phyloP scores from a whole-genome alignment of 2,329 filamentous ascomycete genomes.

The Aspergillus clavatus region DNA sequence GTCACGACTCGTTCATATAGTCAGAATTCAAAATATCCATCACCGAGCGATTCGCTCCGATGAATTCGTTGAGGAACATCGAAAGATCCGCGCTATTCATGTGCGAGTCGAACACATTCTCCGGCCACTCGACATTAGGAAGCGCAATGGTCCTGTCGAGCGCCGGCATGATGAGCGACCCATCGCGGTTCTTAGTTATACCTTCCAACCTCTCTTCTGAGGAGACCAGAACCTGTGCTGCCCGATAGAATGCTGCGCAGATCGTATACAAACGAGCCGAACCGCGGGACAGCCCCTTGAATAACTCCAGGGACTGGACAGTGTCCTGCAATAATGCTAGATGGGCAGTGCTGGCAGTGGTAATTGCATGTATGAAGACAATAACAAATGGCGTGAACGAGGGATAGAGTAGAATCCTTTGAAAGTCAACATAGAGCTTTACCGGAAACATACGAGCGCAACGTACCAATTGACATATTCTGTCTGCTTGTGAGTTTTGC shows the following conservation, averaged over 20 bases:
- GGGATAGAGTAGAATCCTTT: constrained; percentile 22
- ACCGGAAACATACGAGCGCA: not conserved
- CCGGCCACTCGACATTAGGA: constrained; percentile 22
- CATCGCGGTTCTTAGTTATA: constrained; percentile 19
- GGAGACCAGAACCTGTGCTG: constrained; percentile 21
- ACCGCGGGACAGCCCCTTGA: constrained; percentile 19
- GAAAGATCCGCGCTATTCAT: constrained; percentile 23
- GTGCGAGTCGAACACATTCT: constrained; percentile 16
- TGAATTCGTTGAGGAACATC: constrained; percentile 25
- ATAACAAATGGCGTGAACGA: constrained; percentile 26
- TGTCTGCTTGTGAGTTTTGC: constrained; percentile 23
- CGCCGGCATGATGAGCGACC: constrained; percentile 18
- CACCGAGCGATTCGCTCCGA: constrained; percentile 22
- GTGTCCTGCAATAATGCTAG: constrained; percentile 22
- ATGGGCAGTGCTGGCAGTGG: constrained; percentile 18
- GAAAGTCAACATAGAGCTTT: not conserved
- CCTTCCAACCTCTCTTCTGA: constrained; percentile 20
- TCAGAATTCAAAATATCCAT: constrained; percentile 22
- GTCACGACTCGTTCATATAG: constrained; percentile 10
- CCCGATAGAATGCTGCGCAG: constrained; percentile 21
- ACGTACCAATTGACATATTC: constrained; percentile 28
- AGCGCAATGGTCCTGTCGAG: constrained; percentile 18
- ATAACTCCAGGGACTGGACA: constrained; percentile 15
- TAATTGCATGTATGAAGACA: constrained; percentile 27
- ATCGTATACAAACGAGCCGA: constrained; percentile 18